Conservation (phyloP, 108 stramenopile species). For the Nannochloropsis oceanica region DNA sequence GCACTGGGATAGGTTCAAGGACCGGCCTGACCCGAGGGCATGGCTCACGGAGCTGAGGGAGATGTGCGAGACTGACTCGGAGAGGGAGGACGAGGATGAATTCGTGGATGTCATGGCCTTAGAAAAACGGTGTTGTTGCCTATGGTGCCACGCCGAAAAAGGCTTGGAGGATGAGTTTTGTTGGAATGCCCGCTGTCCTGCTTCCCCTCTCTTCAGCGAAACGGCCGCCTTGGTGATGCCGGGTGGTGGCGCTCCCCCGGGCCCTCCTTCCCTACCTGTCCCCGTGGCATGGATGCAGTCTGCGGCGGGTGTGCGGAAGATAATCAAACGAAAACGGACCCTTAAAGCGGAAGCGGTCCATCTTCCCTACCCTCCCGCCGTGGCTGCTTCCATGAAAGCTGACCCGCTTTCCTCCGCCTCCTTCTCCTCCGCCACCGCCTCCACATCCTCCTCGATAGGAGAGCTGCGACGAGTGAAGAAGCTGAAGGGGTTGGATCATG, state of each 20-base stretch:
- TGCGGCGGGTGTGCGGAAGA: not conserved
- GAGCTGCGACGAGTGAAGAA: not conserved
- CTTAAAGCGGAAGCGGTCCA: not conserved
- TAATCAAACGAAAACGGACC: not conserved
- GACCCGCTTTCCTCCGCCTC: not conserved
- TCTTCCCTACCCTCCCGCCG: not conserved
- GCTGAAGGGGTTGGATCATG: not conserved
- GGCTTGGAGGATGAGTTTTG: not conserved
- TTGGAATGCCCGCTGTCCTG: not conserved
- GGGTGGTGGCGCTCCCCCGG: not conserved
- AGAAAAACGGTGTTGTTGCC: not conserved
- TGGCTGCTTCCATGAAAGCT: not conserved
- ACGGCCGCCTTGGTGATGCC: not conserved
- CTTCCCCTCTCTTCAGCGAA: not conserved
- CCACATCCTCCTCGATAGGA: not conserved
- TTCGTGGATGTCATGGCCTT: not conserved
- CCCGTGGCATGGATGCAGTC: not conserved
- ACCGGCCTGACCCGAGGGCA: not conserved
- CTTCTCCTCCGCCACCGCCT: not conserved
- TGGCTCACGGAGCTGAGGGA: not conserved
- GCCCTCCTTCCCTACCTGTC: not conserved
- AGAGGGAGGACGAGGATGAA: not conserved
- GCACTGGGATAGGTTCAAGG: not conserved
- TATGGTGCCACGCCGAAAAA: not conserved
- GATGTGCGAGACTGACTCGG: not conserved